phyloP scores from a whole-genome alignment of 257 asterid genomes.

The Ophiorrhiza pumila region DNA sequence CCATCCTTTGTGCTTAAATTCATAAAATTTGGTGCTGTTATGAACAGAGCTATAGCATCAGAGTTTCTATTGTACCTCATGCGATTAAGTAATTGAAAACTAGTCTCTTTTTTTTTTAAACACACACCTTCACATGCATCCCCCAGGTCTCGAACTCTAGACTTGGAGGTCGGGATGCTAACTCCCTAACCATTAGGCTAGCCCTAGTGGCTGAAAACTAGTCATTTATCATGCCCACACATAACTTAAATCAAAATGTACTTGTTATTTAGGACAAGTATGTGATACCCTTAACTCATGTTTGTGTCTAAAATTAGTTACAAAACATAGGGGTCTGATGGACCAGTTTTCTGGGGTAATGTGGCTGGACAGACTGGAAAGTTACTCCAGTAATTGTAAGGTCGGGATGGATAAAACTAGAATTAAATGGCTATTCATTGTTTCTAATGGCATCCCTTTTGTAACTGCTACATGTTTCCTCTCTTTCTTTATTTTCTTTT shows the following conservation, averaged over 20 bases:
- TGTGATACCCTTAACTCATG: background rate
- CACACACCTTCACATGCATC: too few species aligned
- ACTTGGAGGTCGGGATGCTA: too few species aligned
- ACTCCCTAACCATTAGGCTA: too few species aligned
- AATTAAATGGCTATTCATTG: background rate
- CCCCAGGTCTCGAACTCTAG: too few species aligned
- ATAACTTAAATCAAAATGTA: background rate
- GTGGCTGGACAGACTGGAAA: background rate
- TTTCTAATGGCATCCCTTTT: background rate
- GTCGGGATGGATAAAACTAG: background rate
- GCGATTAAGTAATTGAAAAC: background rate
- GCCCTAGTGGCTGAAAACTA: too few species aligned
- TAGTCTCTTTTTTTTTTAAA: too few species aligned
- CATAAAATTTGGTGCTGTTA: background rate
- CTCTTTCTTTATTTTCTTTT: background rate
- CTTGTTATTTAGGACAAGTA: background rate
- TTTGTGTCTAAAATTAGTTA: background rate
- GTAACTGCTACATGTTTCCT: background rate
- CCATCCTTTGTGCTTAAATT: conserved; percentile 10
- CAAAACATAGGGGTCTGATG: background rate
- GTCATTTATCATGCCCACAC: background rate
- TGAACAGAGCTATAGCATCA: background rate
- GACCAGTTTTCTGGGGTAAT: background rate
- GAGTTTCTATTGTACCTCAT: background rate
- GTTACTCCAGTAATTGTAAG: background rate